Evolutionary conservation across 2,329 filamentous ascomycete species (phyloP).

Genomic region (Acephala macrosclerotiorum): DNA sequence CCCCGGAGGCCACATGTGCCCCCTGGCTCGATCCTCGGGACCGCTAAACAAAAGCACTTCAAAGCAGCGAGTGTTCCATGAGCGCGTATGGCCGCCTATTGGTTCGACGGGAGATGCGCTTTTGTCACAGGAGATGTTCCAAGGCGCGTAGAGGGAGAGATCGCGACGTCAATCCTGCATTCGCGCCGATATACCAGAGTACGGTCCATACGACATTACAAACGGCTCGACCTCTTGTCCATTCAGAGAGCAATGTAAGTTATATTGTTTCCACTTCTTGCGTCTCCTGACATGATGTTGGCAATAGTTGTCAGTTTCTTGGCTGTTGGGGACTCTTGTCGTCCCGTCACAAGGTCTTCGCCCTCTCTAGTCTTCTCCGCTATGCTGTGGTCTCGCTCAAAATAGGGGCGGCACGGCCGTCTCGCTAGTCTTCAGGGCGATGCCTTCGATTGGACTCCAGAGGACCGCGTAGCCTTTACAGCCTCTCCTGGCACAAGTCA

Average conservation of each 20-base stretch:
- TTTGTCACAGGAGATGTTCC: slow-evolving; percentile 40
- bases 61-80: slow-evolving; percentile 43
- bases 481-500: not conserved
- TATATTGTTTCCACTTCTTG: not conserved
- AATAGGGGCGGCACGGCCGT: slow-evolving; percentile 7
- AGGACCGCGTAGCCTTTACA: not conserved
- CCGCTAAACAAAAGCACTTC: slow-evolving; percentile 14
- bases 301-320: not conserved
- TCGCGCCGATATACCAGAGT: not conserved
- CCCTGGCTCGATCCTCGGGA: slow-evolving; percentile 2
- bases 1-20: slow-evolving; percentile 27
- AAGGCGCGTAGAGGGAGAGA: slow-evolving; percentile 38
- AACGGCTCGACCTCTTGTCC: not conserved
- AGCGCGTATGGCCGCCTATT: slow-evolving; percentile 32
- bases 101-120: slow-evolving; percentile 31
- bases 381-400: not conserved
- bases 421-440: not conserved
- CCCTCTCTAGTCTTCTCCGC: not conserved
- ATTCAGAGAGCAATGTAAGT: not conserved
- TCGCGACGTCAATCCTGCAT: not conserved
- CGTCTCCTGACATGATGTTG: slow-evolving; percentile 8
- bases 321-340: too few relatives aligned
- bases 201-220: not conserved
- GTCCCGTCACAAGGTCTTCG: not conserved
- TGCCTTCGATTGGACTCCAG: not conserved